Conservation (phyloP, 371 early-diverging fungal species). For the Mortierella sp. region DNA sequence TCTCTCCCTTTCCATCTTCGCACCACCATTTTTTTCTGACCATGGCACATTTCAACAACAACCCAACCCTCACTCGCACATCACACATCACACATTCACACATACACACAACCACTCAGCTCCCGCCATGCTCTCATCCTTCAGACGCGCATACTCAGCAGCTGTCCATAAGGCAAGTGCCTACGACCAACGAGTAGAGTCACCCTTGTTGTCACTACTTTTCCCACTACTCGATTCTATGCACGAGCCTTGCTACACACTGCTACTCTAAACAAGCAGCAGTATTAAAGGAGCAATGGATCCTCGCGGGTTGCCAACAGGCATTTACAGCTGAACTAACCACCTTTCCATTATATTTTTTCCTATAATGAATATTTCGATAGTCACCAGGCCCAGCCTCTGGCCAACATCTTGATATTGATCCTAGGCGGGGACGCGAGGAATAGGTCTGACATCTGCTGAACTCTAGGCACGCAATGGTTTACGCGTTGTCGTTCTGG, state of each 20-base stretch:
- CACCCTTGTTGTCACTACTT: neutral
- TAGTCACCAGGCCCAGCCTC: constrained; percentile 19
- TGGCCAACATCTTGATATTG: constrained; percentile 64
- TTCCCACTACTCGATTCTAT: neutral
- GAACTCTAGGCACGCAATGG: constrained; percentile 72
- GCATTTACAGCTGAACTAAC: neutral
- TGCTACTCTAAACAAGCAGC: neutral
- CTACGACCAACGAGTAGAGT: neutral
- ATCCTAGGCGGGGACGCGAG: constrained; percentile 84
- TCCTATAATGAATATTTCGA: no score
- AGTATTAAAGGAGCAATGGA: neutral
- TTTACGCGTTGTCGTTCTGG: constrained; percentile 68
- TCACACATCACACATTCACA: no score
- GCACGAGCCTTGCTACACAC: neutral
- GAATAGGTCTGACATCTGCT: constrained; percentile 80
- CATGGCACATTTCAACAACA: neutral
- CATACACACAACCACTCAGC: neutral
- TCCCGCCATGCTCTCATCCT: neutral
- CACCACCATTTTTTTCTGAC: neutral
- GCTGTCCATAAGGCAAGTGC: neutral
- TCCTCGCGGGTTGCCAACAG: neutral
- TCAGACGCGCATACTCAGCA: neutral
- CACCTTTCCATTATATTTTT: neutral
- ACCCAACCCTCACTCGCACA: no score
- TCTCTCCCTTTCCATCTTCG: neutral